phyloP scores from a whole-genome alignment of 2,329 filamentous ascomycete genomes.

The Claviceps digitariae region DNA sequence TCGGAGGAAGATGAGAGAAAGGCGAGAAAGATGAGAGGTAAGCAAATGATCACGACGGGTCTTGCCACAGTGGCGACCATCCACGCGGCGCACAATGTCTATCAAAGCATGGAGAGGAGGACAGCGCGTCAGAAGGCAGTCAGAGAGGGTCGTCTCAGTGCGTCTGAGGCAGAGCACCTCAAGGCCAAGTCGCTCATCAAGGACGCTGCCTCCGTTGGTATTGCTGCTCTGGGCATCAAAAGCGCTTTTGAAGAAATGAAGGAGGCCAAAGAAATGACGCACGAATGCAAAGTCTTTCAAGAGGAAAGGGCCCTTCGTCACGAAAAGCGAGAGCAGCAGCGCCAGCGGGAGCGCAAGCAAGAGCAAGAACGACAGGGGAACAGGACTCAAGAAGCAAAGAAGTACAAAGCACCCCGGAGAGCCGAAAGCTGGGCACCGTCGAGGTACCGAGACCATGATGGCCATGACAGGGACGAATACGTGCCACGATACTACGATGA shows the following conservation, averaged over 20 bases:
- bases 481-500: conserved; percentile 33
- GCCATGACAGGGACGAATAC: conserved; percentile 27
- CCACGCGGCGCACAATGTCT: conserved; percentile 45
- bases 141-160: conserved; percentile 36
- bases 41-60: conserved; percentile 44
- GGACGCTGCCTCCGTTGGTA: conserved; percentile 44
- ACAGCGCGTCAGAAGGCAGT: conserved; percentile 39
- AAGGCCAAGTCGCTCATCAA: conserved; percentile 43
- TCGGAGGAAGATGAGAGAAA: conserved; percentile 42
- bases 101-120: conserved; percentile 44
- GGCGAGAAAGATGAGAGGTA: conserved; percentile 46
- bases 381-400: conserved; percentile 18
- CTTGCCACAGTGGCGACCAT: conserved; percentile 46
- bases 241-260: conserved; percentile 42
- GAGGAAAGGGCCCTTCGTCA: conserved; percentile 36
- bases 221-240: conserved; percentile 44
- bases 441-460: conserved; percentile 22
- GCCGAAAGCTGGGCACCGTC: conserved; percentile 31
- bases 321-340: conserved; percentile 29
- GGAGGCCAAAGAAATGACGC: conserved; percentile 35
- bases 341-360: conserved; percentile 8
- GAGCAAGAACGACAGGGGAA: not conserved
- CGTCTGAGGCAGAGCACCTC: conserved; percentile 39
- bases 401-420: conserved; percentile 19
- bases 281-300: conserved; percentile 36